Evolutionary conservation across 2,329 filamentous ascomycete species (phyloP).

Genomic region (Ascochyta viciae-villosae): DNA sequence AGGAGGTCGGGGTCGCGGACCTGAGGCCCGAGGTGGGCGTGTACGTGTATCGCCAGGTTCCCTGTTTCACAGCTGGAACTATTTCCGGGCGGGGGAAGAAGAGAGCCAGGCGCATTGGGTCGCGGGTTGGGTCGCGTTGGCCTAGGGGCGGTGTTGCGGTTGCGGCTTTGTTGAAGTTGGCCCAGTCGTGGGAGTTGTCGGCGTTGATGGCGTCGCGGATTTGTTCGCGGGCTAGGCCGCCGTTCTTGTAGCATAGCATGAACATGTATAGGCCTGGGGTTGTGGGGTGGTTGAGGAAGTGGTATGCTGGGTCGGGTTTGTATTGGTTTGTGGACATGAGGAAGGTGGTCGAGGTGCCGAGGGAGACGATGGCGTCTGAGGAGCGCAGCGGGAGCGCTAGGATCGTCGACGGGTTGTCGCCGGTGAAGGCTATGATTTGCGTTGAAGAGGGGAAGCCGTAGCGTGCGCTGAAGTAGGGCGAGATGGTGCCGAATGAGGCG

Average conservation of each 20-base stretch:
- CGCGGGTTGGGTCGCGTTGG: conserved; percentile 54
- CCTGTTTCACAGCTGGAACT: conserved; percentile 85
- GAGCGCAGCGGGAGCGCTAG: conserved; percentile 86
- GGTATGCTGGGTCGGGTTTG: conserved; percentile 86
- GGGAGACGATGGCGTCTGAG: conserved; percentile 90
- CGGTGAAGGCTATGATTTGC: conserved; percentile 84
- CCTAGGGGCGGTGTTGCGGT: conserved; percentile 73
- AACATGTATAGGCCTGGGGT: conserved; percentile 96
- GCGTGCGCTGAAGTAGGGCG: conserved; percentile 76
- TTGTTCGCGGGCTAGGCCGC: conserved; percentile 87
- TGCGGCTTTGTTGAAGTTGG: conserved; percentile 77
- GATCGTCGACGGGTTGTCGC: conserved; percentile 96
- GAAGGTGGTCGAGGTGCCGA: conserved; percentile 96
- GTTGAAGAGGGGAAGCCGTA: conserved; percentile 81
- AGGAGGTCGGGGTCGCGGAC: conserved; percentile 39
- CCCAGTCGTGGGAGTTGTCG: conserved; percentile 66
- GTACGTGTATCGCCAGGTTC: conserved; percentile 84
- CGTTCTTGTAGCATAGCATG: conserved; percentile 99
- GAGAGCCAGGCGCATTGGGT: conserved; percentile 83
- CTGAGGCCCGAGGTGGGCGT: conserved; percentile 54
- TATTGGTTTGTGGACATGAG: conserved; percentile 96
- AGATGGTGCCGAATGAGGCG: conserved; percentile 75
- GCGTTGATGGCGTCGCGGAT: conserved; percentile 81
- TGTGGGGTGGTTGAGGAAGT: conserved; percentile 98
- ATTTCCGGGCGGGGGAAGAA: conserved; percentile 97